Percentiles rank a stretch among this genome's conserved stretches.
phyloP scores from a whole-genome alignment of 1,284 basidiomycete genomes.

The Austroboletus niveus region DNA sequence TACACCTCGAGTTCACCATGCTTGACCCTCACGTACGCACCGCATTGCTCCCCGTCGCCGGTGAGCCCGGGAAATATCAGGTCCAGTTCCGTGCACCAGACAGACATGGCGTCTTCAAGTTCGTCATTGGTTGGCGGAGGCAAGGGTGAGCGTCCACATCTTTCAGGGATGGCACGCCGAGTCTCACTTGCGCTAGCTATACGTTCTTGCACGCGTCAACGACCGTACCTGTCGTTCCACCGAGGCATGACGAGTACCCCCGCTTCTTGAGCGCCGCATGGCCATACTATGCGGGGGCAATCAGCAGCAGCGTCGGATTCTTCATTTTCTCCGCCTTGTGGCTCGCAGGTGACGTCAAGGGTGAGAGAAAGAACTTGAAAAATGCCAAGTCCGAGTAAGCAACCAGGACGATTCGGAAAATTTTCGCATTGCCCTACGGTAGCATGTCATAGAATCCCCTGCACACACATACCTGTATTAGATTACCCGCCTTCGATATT shows the following conservation, averaged over 20 bases:
- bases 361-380: constrained; percentile 45
- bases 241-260: constrained; percentile 92
- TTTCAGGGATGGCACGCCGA: background rate
- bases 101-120: constrained; percentile 97
- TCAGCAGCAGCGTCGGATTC: constrained; percentile 84
- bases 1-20: constrained; percentile 98
- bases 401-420: constrained; percentile 4
- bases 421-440: constrained; percentile 3
- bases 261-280: constrained; percentile 92
- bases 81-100: constrained; percentile 87
- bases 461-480: constrained; percentile 25
- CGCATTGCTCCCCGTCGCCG: constrained; percentile 54
- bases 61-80: constrained; percentile 65
- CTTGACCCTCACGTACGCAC: constrained; percentile 92
- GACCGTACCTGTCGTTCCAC: constrained; percentile 87
- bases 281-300: constrained; percentile 91
- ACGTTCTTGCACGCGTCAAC: constrained; percentile 72
- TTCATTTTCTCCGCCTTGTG: constrained; percentile 82
- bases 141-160: constrained; percentile 62
- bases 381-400: constrained; percentile 51
- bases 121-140: constrained; percentile 86
- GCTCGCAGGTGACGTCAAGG: constrained; percentile 70
- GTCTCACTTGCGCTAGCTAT: constrained; percentile 45
- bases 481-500: constrained; percentile 6
- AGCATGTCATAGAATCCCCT: constrained; percentile 7